Evolutionary conservation across 306 rosid species (phyloP).

Genomic region (Arachis hypogaea): DNA sequence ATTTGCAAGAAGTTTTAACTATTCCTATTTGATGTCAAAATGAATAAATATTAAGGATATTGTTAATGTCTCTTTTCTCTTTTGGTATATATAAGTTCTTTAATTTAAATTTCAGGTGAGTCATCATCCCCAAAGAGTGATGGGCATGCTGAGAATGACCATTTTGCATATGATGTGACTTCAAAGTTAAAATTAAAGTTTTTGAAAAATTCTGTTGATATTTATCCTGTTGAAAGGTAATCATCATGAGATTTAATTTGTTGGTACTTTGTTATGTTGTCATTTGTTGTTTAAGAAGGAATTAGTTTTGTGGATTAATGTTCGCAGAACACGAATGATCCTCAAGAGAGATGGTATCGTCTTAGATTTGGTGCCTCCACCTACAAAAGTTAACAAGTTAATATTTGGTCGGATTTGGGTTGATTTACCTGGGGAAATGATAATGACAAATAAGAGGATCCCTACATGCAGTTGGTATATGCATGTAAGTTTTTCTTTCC

Average conservation of each 20-base stretch:
- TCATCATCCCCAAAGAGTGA: conserved; percentile 65
- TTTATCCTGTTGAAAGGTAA: conserved; percentile 96
- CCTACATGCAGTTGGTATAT: too few species aligned
- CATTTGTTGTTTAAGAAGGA: conserved; percentile 26
- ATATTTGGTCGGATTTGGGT: too few species aligned
- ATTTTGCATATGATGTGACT: too few species aligned
- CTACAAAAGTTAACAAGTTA: too few species aligned
- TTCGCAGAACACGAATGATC: neutral
- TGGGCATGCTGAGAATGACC: too few species aligned
- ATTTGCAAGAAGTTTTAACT: conserved; percentile 29
- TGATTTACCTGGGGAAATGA: too few species aligned
- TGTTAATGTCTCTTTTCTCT: conserved; percentile 7
- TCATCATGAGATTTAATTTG: conserved; percentile 6
- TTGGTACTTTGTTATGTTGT: conserved; percentile 1
- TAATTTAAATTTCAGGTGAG: conserved; percentile 63
- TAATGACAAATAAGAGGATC: too few species aligned
- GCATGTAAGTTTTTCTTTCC: too few species aligned
- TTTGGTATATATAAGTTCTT: neutral
- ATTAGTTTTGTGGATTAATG: conserved; percentile 36
- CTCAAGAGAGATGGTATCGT: too few species aligned
- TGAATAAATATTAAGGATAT: neutral
- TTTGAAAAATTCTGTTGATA: conserved; percentile 82
- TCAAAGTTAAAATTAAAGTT: conserved; percentile 88
- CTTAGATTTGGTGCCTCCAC: too few species aligned
- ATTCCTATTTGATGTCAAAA: conserved; percentile 15